Conservation (phyloP, 805 yeast species). For the Yarrowia sp. region DNA sequence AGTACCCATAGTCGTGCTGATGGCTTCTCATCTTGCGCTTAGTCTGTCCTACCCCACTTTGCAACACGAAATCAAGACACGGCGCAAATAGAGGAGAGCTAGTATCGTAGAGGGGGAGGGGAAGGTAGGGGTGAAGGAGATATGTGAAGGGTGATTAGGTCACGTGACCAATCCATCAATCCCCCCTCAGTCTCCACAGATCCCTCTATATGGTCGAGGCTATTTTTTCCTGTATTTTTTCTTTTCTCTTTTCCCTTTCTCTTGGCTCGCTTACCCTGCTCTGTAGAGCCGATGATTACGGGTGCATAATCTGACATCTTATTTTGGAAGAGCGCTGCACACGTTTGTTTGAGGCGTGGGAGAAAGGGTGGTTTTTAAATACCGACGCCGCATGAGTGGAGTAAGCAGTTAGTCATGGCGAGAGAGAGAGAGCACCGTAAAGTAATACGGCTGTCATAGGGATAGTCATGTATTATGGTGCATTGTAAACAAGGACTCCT, state of each 20-base stretch:
- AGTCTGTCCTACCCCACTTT: no score
- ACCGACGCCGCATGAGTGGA: conserved; percentile 16
- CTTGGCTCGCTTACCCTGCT: no score
- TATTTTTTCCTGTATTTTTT: no score
- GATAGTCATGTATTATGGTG: no score
- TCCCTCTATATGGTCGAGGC: no score
- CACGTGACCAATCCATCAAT: background rate
- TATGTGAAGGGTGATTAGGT: background rate
- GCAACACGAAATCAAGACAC: background rate
- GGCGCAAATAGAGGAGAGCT: conserved; percentile 12
- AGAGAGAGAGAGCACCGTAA: background rate
- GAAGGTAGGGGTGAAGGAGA: background rate
- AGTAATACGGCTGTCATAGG: no score
- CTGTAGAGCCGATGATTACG: conserved; percentile 10
- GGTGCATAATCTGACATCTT: conserved; percentile 36
- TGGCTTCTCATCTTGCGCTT: no score
- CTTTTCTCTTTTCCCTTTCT: no score
- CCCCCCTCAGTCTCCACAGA: no score
- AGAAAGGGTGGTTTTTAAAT: background rate
- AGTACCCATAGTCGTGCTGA: no score
- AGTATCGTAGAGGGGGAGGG: background rate
- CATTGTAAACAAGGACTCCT: no score
- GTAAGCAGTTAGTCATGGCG: background rate
- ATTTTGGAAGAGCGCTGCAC: conserved; percentile 2
- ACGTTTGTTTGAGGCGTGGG: conserved; percentile 9